Percentiles rank a stretch among this genome's conserved stretches.
These are phyloP conservation scores for Raffaelea deltoideospora DNA, from an alignment of 2,329 filamentous ascomycete species.

Conservation along the genomic window DNA sequence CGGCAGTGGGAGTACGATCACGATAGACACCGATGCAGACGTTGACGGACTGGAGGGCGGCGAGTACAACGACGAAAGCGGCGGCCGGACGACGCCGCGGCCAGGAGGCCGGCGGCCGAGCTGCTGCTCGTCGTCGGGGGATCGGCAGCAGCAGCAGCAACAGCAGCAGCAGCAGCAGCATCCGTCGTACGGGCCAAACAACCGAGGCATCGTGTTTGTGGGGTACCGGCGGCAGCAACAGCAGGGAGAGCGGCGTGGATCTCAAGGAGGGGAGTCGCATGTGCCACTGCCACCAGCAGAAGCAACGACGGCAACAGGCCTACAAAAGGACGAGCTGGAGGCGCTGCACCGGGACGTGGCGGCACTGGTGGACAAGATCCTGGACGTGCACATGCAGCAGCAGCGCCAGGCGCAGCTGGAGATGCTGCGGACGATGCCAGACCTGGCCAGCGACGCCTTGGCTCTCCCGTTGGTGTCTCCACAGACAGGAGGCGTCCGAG, in stretches of 20 bases:
- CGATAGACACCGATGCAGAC: too few relatives aligned
- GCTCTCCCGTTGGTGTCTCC: too few relatives aligned
- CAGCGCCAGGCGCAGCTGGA: constrained; percentile 6
- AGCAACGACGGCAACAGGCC: constrained; percentile 9
- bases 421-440: background rate
- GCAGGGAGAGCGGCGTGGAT: too few relatives aligned
- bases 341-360: constrained; percentile 34
- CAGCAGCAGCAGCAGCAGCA: background rate
- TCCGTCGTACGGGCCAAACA: constrained; percentile 12
- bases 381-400: constrained; percentile 26
- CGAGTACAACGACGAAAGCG: too few relatives aligned
- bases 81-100: constrained; percentile 1
- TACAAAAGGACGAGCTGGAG: constrained; percentile 26
- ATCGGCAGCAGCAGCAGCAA: constrained; percentile 1
- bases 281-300: constrained; percentile 16
- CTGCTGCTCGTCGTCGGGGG: background rate
- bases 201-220: constrained; percentile 40
- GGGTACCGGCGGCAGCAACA: constrained; percentile 36
- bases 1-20: too few relatives aligned
- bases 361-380: constrained; percentile 34
- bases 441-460: background rate
- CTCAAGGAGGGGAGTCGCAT: too few relatives aligned
- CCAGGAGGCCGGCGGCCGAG: background rate
- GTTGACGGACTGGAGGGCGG: too few relatives aligned
- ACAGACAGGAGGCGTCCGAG: background rate